Base-by-base conservation (phyloP, 441 rosid species). In the Dalechampia spathulata region DNA sequence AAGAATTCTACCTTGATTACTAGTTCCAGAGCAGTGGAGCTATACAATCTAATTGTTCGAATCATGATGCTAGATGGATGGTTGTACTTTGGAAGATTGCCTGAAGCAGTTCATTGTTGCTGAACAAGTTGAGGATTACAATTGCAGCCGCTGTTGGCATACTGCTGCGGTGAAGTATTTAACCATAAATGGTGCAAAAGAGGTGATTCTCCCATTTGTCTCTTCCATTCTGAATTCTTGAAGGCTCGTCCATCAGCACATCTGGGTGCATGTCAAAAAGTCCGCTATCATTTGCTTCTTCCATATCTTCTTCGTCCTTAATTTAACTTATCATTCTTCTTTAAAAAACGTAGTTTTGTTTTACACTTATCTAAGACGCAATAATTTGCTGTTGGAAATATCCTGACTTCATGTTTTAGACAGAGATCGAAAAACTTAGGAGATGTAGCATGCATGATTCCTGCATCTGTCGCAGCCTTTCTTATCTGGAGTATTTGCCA, bases 111-210 rank as follows among this genome's bases (percentile, higher is more conserved):
- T 86, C 64, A 51, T 73, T 63, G 59, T 50, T 30, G 73, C 86
- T 0, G 93, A 88, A 63, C 76, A 68, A 72, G 68, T 88, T 36
- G 86, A 81, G 68, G 78, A 80, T 66, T 90, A 85, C 75, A 68
- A 48, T 58, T 92, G 98, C 67, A 71, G 77, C 67, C 75, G 27
- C 49, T 88, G 98, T 69, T 92, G 98, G 96, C 95, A 92, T 62
- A 58, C 63, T 51, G 91, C 83, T 71, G 96, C 94, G 1, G 49
- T 57, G 40, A 79, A 80, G 64, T 88, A 72, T 79, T 58, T 80
- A 57, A 67, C 82, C 11, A 23, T 69, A 19, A 63, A 20, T 27
- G 78, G 73, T 66, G 75, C 62, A 65, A 42, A 61, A 48, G 77
- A 82, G 93, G 97, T 87, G 64, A 44, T 34, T 48, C n/a, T 50